Conservation (phyloP, 1,284 basidiomycete species). For the Moesziomyces antarcticus region DNA sequence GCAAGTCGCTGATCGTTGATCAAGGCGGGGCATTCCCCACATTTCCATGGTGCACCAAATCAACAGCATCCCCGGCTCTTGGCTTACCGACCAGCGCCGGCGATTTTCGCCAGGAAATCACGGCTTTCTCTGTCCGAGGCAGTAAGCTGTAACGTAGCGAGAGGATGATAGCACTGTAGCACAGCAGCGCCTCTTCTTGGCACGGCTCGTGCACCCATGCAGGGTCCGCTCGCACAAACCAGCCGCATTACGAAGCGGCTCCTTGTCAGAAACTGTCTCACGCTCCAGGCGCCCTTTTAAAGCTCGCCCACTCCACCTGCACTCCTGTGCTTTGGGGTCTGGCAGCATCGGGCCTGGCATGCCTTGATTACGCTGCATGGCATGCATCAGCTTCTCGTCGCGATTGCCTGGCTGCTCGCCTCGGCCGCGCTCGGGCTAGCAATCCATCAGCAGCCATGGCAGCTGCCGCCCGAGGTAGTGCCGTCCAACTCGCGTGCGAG, state of each 20-base stretch:
- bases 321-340: neutral
- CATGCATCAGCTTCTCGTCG: constrained; percentile 13
- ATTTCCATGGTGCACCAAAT: too few species aligned
- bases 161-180: neutral
- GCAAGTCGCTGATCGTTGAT: too few species aligned
- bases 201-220: neutral
- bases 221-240: neutral
- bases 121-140: neutral
- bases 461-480: constrained; percentile 3
- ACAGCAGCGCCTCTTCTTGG: too few species aligned
- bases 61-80: neutral
- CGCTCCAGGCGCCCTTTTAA: neutral
- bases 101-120: constrained; percentile 7
- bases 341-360: too few species aligned
- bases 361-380: neutral
- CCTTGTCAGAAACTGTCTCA: neutral
- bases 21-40: too few species aligned
- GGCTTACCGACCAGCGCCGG: neutral
- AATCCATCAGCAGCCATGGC: constrained; percentile 13
- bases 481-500: neutral
- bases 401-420: neutral
- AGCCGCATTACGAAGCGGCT: constrained; percentile 5
- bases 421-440: neutral
- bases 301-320: neutral
- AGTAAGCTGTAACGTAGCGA: neutral